These are phyloP conservation scores for Kalmusia sp. DNA, from an alignment of 2,329 filamentous ascomycete species.

Conservation along the genomic window DNA sequence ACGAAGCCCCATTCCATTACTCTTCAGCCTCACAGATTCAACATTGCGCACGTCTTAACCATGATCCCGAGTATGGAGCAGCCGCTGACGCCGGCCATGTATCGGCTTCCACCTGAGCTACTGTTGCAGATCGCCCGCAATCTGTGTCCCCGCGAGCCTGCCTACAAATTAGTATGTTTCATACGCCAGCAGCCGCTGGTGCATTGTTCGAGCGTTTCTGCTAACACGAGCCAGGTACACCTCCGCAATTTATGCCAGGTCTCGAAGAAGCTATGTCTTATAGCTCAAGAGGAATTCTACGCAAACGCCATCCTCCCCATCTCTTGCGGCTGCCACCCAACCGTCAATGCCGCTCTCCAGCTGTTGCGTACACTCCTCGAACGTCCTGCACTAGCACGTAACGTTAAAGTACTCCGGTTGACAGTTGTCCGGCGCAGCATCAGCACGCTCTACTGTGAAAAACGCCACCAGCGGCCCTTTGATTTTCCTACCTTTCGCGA, in stretches of 20 bases:
- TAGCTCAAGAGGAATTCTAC: conserved; percentile 27
- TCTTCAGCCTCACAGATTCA: background rate
- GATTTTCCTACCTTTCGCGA: conserved; percentile 19
- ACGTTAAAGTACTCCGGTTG: conserved; percentile 26
- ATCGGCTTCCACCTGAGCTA: conserved; percentile 28
- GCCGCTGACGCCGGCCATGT: conserved; percentile 3
- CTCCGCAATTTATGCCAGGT: conserved; percentile 24
- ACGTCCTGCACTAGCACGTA: conserved; percentile 26
- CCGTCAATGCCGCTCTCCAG: conserved; percentile 23
- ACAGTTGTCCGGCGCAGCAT: conserved; percentile 23
- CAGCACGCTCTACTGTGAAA: conserved; percentile 18
- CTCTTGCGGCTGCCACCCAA: conserved; percentile 23
- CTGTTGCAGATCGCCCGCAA: conserved; percentile 23
- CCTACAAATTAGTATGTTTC: background rate
- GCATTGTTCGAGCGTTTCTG: no score
- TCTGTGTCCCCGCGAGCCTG: background rate
- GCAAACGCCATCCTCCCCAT: conserved; percentile 20
- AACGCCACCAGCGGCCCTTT: conserved; percentile 19
- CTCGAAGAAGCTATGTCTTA: conserved; percentile 23
- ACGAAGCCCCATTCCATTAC: no score
- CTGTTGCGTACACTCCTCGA: conserved; percentile 30
- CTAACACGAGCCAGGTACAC: background rate
- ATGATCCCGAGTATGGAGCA: background rate
- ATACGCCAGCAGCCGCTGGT: background rate
- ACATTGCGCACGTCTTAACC: background rate